Conservation (phyloP, 2,329 filamentous ascomycete genomes). For the Alternaria sp. region DNA sequence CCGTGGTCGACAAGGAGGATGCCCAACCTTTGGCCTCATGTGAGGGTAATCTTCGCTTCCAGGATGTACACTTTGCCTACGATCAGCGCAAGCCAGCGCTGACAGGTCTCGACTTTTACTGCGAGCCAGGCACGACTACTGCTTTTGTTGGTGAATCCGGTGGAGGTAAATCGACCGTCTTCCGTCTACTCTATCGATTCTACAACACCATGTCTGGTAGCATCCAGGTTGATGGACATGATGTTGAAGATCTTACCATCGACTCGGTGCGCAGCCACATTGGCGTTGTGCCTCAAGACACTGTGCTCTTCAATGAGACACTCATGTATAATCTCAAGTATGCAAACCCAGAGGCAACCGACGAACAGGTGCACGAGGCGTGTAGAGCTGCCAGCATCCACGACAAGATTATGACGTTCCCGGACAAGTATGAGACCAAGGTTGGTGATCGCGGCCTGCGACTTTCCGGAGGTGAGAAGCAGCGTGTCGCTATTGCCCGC, state of each 20-base stretch:
- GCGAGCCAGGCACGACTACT: constrained; percentile 88
- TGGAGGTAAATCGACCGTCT: constrained; percentile 95
- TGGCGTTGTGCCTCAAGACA: constrained; percentile 96
- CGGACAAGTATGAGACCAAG: constrained; percentile 86
- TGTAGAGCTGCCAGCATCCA: constrained; percentile 90
- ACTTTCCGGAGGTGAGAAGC: constrained; percentile 90
- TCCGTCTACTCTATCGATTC: constrained; percentile 94
- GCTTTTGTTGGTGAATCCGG: constrained; percentile 96
- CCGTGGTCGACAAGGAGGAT: constrained; percentile 78
- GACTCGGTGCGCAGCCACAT: constrained; percentile 92
- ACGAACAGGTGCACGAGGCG: constrained; percentile 82
- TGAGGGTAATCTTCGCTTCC: constrained; percentile 83
- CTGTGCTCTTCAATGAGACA: constrained; percentile 91
- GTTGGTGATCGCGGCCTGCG: constrained; percentile 89
- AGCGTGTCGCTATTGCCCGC: constrained; percentile 90
- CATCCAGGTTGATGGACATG: constrained; percentile 83
- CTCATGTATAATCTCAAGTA: constrained; percentile 96
- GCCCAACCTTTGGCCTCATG: constrained; percentile 72
- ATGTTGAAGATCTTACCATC: constrained; percentile 88
- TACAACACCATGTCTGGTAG: constrained; percentile 84
- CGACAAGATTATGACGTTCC: constrained; percentile 88
- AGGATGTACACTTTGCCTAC: constrained; percentile 90
- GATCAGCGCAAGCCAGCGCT: constrained; percentile 86
- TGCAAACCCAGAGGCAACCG: constrained; percentile 79
- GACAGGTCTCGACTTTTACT: constrained; percentile 83